Conservation (phyloP, 2,329 filamentous ascomycete genomes). For the Pseudogymnoascus sp. region DNA sequence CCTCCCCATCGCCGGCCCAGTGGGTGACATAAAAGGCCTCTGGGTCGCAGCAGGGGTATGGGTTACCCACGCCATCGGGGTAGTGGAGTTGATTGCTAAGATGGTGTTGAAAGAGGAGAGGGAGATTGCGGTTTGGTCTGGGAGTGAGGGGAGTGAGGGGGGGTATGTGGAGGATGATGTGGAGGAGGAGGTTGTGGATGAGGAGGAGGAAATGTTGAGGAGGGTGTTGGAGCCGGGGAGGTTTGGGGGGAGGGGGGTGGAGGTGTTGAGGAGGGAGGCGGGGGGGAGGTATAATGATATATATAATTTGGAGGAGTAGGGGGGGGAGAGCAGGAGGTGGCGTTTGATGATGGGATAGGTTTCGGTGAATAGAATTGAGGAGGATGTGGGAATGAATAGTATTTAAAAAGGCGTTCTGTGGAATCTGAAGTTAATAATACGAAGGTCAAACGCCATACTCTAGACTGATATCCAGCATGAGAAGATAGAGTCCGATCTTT, state of each 20-base stretch:
- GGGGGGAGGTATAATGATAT: constrained; percentile 28
- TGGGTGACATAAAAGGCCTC: constrained; percentile 22
- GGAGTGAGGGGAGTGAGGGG: no score
- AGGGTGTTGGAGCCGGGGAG: constrained; percentile 21
- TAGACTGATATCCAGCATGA: no score
- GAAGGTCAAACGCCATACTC: no score
- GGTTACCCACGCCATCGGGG: constrained; percentile 31
- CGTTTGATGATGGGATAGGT: no score
- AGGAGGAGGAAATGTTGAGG: neutral
- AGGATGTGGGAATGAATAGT: no score
- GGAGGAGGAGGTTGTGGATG: neutral
- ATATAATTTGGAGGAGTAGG: constrained; percentile 19
- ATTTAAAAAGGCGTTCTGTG: no score
- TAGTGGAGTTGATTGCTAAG: constrained; percentile 22
- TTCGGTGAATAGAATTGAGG: no score
- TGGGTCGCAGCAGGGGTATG: constrained; percentile 30
- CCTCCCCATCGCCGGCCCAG: constrained; percentile 27
- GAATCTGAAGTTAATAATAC: no score
- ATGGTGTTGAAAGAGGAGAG: constrained; percentile 1
- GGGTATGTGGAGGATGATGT: no score
- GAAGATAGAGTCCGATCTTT: no score
- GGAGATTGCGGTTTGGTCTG: no score
- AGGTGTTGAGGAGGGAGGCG: constrained; percentile 20
- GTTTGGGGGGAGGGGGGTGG: constrained; percentile 20
- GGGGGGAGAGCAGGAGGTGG: no score